Base-by-base conservation (phyloP, 495 filamentous ascomycete species). In the Saxophila tyrrhenica region DNA sequence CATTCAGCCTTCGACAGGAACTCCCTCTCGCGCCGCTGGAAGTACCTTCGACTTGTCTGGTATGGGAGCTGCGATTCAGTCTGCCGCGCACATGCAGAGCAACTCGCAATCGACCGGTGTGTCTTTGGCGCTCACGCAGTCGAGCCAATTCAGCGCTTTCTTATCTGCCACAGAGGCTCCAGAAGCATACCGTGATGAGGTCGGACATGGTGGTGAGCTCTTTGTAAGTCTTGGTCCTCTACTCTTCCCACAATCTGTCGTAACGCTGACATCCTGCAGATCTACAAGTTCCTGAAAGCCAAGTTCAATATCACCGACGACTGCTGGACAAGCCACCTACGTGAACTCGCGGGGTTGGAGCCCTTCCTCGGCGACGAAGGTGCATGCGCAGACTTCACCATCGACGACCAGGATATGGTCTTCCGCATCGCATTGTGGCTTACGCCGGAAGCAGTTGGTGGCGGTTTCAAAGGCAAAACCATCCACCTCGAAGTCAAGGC, bases 401-500 rank as follows among this genome's bases (percentile, higher is more conserved):
- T 57, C 29, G 17, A 16, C 15, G 41, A 45, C 20, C 9, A 13
- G 1, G 20, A 3, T n/a, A 25, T 48, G 11, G 21, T 25, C 3
- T 19, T 38, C n/a, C 39, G 41, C 48, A 57, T 57, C 24, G 38
- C 39, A 25, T 3, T 32, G 9, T 52, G 55, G 55, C 55, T 57
- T 16, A n/a, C 2, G 5, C n/a, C n/a, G n/a, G 29, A 35, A 13
- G 42, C 25, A 3, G 41, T 9, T 44, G 41, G 41, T 5, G 19
- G 17, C 16, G 5, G 7, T n/a, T n/a, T 17, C 25, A 13, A 15
- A 38, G 3, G 5, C 25, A 17, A 45, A 25, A 59, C 56, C 1
- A 54, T 48, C 24, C 56, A 53, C 39, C 19, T 54, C 35, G 56
- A 59, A 43, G 56, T 59, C 20, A 59, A 59, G 35, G 42, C 51